phyloP scores from a whole-genome alignment of 2,329 filamentous ascomycete species.

The Ilyonectria mors-panacis region DNA sequence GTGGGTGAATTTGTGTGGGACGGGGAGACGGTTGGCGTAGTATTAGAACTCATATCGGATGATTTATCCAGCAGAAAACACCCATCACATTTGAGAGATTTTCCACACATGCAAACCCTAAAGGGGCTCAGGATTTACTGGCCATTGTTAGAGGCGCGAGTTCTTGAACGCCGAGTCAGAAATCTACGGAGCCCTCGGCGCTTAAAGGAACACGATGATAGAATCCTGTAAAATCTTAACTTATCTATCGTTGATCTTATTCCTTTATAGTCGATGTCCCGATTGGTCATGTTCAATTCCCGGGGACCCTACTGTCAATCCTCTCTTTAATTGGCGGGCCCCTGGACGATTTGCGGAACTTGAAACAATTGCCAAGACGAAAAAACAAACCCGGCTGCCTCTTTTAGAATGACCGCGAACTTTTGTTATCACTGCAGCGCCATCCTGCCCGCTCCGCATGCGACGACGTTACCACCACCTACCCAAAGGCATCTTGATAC shows the following conservation, averaged over 20 bases:
- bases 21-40: too few relatives aligned
- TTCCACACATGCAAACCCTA: too few relatives aligned
- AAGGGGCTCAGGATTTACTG: too few relatives aligned
- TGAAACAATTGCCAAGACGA: slow-evolving; percentile 16
- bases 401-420: slow-evolving; percentile 16
- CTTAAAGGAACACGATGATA: too few relatives aligned
- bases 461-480: slow-evolving; percentile 21
- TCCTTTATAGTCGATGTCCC: slow-evolving; percentile 7
- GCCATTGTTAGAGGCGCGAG: too few relatives aligned
- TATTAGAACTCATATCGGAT: too few relatives aligned
- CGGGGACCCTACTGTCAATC: neutral
- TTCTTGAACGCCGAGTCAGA: too few relatives aligned
- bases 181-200: too few relatives aligned
- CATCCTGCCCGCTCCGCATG: slow-evolving; percentile 15
- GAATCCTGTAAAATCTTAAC: neutral
- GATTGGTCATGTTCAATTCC: neutral
- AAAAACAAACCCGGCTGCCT: slow-evolving; percentile 3
- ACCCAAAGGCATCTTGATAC: slow-evolving; percentile 13
- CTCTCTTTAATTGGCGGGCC: neutral
- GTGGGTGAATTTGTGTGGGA: too few relatives aligned
- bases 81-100: too few relatives aligned
- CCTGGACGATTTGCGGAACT: slow-evolving; percentile 2
- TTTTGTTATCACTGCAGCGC: slow-evolving; percentile 16
- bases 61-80: too few relatives aligned
- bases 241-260: neutral